A percentile compares a stretch with the other conserved stretches of the same genome.
phyloP scores from a whole-genome alignment of 2,329 filamentous ascomycete species.

The Aspergillus sp. region DNA sequence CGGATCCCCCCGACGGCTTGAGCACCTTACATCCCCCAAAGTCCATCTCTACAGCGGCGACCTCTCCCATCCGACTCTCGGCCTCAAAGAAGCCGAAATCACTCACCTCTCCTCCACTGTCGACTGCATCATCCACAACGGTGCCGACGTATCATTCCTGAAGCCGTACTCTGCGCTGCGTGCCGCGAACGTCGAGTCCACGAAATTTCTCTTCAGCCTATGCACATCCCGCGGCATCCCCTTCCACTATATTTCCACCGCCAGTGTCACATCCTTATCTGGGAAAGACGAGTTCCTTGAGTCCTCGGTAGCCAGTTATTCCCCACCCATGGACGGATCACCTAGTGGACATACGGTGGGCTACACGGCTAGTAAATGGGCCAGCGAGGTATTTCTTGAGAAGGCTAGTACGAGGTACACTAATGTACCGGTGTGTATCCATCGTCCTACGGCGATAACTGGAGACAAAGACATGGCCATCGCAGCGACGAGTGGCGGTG shows the following conservation, averaged over 20 bases:
- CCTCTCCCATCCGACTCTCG: conserved; percentile 39
- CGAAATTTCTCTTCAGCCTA: conserved; percentile 24
- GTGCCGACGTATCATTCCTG: conserved; percentile 41
- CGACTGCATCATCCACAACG: conserved; percentile 58
- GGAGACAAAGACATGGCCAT: too few species aligned
- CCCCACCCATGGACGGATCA: conserved; percentile 27
- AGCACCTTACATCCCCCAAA: conserved; percentile 24
- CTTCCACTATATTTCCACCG: conserved; percentile 36
- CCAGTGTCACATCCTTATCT: conserved; percentile 35
- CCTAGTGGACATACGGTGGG: conserved; percentile 24
- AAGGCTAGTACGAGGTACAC: neutral
- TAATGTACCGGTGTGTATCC: too few species aligned
- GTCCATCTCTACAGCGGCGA: conserved; percentile 41
- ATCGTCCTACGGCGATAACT: too few species aligned
- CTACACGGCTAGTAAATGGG: conserved; percentile 44
- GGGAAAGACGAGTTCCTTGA: conserved; percentile 19
- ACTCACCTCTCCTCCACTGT: conserved; percentile 30
- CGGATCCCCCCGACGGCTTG: neutral
- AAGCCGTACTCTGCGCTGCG: conserved; percentile 32
- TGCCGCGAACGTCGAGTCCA: conserved; percentile 28
- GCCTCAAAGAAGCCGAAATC: conserved; percentile 37
- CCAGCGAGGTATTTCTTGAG: conserved; percentile 42
- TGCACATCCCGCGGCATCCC: conserved; percentile 24
- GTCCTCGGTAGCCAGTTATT: conserved; percentile 13
- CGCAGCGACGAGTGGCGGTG: too few species aligned